Conservation (phyloP, 805 yeast species). For the Suhomyces faveliae region DNA sequence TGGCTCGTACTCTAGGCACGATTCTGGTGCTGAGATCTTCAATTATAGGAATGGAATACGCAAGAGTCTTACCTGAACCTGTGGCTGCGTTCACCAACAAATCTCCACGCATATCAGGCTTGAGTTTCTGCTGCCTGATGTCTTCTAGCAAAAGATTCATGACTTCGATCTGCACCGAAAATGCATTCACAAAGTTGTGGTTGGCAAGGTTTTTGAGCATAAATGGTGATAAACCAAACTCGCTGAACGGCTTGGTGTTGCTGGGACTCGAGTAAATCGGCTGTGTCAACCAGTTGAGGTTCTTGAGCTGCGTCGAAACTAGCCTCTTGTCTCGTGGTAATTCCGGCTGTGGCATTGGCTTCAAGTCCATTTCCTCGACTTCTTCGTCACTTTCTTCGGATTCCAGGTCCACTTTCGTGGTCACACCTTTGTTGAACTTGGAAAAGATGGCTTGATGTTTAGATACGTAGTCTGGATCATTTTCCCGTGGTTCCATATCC, state of each 20-base stretch:
- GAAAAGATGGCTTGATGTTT: conserved; percentile 22
- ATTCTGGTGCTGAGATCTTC: conserved; percentile 61
- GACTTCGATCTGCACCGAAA: conserved; percentile 74
- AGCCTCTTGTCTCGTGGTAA: conserved; percentile 53
- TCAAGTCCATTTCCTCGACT: conserved; percentile 37
- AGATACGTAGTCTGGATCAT: conserved; percentile 17
- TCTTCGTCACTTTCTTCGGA: conserved; percentile 17
- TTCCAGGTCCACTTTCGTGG: conserved; percentile 32
- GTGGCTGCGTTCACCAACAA: conserved; percentile 89
- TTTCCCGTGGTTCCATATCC: not conserved
- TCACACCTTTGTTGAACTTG: conserved; percentile 18
- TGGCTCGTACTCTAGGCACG: conserved; percentile 72
- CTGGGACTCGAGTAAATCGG: conserved; percentile 59
- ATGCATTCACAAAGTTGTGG: conserved; percentile 55
- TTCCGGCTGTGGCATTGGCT: conserved; percentile 84
- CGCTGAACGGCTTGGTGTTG: conserved; percentile 45
- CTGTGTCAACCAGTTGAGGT: conserved; percentile 63
- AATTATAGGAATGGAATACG: conserved; percentile 81
- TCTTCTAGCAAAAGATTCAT: conserved; percentile 52
- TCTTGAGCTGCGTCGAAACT: conserved; percentile 24
- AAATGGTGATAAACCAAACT: conserved; percentile 44
- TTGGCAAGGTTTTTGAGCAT: conserved; percentile 47
- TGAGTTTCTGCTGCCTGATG: conserved; percentile 35
- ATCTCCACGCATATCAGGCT: conserved; percentile 66
- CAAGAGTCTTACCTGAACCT: conserved; percentile 94